phyloP scores from a whole-genome alignment of 2,329 filamentous ascomycete species.

The Colletotrichum sansevieriae region DNA sequence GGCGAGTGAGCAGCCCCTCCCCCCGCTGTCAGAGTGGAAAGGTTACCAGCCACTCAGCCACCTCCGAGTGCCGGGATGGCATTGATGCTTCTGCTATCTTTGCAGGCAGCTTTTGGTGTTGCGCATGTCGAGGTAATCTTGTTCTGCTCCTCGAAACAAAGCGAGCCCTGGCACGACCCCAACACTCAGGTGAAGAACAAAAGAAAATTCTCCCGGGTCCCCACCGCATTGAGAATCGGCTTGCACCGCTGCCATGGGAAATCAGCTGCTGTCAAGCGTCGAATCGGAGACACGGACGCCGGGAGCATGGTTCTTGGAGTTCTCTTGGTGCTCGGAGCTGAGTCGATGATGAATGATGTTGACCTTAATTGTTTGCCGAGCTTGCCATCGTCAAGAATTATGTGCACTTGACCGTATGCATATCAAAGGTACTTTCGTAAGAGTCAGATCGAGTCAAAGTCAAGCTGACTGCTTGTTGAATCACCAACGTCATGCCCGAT shows the following conservation, averaged over 20 bases:
- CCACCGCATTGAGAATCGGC: slow-evolving; percentile 34
- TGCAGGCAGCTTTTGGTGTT: slow-evolving; percentile 28
- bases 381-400: background rate
- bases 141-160: slow-evolving; percentile 36
- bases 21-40: background rate
- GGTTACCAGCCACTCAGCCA: slow-evolving; percentile 21
- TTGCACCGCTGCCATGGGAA: slow-evolving; percentile 31
- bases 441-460: slow-evolving; percentile 18
- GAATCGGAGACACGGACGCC: slow-evolving; percentile 12
- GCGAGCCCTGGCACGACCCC: slow-evolving; percentile 35
- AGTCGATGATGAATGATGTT: background rate
- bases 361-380: slow-evolving; percentile 17
- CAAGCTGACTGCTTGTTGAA: slow-evolving; percentile 9
- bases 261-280: slow-evolving; percentile 37
- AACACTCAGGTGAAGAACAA: slow-evolving; percentile 30
- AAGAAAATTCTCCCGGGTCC: slow-evolving; percentile 16
- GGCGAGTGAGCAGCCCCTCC: slow-evolving; percentile 7
- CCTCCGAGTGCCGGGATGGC: slow-evolving; percentile 29
- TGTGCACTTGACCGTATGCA: background rate
- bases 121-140: slow-evolving; percentile 36
- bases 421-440: slow-evolving; percentile 5
- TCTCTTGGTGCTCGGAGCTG: slow-evolving; percentile 2
- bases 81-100: slow-evolving; percentile 21
- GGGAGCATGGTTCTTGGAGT: slow-evolving; percentile 1
- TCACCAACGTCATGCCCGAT: slow-evolving; percentile 12